Base-by-base conservation (phyloP, 805 yeast genomes). In the Candida sithepensis region DNA sequence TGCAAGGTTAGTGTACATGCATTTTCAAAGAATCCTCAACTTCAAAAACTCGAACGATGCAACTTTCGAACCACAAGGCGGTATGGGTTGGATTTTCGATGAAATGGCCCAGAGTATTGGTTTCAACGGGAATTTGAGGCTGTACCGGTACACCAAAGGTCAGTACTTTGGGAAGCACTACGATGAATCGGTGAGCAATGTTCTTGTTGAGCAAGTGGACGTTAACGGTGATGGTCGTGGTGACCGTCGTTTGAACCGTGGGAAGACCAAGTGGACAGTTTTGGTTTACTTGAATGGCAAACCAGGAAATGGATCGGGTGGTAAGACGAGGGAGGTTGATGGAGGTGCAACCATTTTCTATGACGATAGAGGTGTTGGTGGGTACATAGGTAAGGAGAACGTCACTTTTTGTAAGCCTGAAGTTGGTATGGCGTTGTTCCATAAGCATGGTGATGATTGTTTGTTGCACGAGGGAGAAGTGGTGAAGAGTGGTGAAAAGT, bases 401-500 rank as follows among this genome's bases (percentile, higher is more conserved):
- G 39, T 30, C 3, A 32, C 40, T 23, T 65, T 65, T 14, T 68
- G 79, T 2, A 75, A 72, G 46, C 85, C 85, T 0, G 56, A 59
- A 16, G 70, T 66, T 47, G 88, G 86, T 0, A 68, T 75, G 75
- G 84, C 82, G 0, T 65, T 82, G 38, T 61, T 82, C 41, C 88
- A 82, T 55, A 80, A 80, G 53, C 88, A 82, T 58, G 86, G 88
- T 0, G 81, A 78, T 50, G 84, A 81, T 51, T 82, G 87, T 59
- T 57, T 82, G 50, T 59, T 71, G 42, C 88, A 82, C 54, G 85
- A 81, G 51, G 85, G 78, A 2, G 75, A 75, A 49, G 48, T 68
- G 42, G 85, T 82, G 0, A 60, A 53, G 7, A 59, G 54, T 2
- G 88, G 86, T 0, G 77, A 65, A 24, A 82, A 82, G 58, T 82